Percentiles rank a stretch among this genome's conserved stretches.
Conservation (phyloP, 192 early-diverging fungal species). For the Kappamyces sp. region DNA sequence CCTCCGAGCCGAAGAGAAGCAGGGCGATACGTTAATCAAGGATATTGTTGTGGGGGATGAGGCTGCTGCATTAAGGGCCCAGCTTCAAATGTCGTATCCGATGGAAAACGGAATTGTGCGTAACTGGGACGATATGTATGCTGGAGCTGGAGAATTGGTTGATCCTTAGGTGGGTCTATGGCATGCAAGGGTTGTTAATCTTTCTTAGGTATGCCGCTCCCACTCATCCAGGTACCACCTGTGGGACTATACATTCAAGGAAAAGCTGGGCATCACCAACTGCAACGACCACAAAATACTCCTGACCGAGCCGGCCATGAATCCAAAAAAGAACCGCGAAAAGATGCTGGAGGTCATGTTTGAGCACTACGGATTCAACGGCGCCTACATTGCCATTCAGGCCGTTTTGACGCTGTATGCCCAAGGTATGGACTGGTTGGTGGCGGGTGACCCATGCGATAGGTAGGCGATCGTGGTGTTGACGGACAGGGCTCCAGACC, state of each 20-base stretch:
- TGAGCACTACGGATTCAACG: constrained; percentile 92
- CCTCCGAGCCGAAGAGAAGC: constrained; percentile 87
- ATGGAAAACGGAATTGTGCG: constrained; percentile 98
- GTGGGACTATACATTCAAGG: constrained; percentile 97
- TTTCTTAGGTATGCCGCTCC: constrained; percentile 35
- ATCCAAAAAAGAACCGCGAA: constrained; percentile 85
- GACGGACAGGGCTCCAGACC: constrained; percentile 65
- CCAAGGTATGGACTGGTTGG: constrained; percentile 63
- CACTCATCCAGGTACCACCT: constrained; percentile 52
- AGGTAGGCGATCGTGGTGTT: not conserved
- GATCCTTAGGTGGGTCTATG: no score
- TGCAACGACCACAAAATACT: constrained; percentile 86
- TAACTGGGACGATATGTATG: constrained; percentile 87
- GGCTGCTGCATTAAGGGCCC: constrained; percentile 77
- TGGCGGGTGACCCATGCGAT: not conserved
- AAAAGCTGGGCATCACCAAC: constrained; percentile 79
- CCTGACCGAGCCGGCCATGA: constrained; percentile 94
- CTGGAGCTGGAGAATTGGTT: no score
- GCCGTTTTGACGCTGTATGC: constrained; percentile 96
- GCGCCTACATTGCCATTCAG: constrained; percentile 92
- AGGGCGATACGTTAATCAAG: constrained; percentile 70
- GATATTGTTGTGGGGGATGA: constrained; percentile 99
- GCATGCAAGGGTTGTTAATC: no score
- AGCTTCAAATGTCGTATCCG: constrained; percentile 94
- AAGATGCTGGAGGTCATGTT: constrained; percentile 95